Evolutionary conservation across 495 filamentous ascomycete species (phyloP).

Genomic region (Penicillium psychrofluorescens): DNA sequence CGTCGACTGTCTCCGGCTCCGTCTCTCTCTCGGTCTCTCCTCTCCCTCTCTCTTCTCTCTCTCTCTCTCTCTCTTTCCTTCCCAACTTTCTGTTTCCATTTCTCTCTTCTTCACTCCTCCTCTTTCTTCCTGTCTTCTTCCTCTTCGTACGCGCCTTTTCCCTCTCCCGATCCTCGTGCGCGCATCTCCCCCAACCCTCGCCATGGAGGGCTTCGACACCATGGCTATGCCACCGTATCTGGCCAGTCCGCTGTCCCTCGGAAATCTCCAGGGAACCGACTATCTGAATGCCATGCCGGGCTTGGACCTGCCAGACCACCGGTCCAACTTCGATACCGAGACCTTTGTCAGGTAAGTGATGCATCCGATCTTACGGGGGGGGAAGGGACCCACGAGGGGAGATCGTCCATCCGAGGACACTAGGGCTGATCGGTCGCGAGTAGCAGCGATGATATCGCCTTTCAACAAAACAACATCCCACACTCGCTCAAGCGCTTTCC

Average conservation of each 20-base stretch:
- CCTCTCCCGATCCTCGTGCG: conserved; percentile 1
- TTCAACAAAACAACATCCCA: conserved; percentile 26
- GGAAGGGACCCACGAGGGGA: conserved; percentile 1
- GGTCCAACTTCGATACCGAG: conserved; percentile 50
- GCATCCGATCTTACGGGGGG: background rate
- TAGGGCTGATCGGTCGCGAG: background rate
- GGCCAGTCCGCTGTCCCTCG: conserved; percentile 46
- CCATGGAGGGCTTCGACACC: conserved; percentile 60
- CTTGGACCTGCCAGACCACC: conserved; percentile 49
- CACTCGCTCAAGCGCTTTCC: conserved; percentile 33
- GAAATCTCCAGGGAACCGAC: conserved; percentile 43
- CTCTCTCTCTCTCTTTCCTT: conserved; percentile 6
- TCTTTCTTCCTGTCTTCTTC: conserved; percentile 7
- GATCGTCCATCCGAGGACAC: background rate
- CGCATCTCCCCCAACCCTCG: conserved; percentile 12
- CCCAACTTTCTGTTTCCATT: conserved; percentile 8
- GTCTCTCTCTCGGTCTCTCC: conserved; percentile 3
- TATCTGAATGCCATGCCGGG: conserved; percentile 47
- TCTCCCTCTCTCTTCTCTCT: conserved; percentile 5
- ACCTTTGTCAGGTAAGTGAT: conserved; percentile 49
- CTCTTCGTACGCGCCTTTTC: background rate
- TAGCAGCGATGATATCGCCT: conserved; percentile 36
- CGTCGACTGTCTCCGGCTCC: background rate
- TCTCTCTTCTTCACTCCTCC: conserved; percentile 5
- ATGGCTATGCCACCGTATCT: conserved; percentile 56